Percentiles rank a stretch among this genome's conserved stretches.
phyloP scores from a whole-genome alignment of 2,329 filamentous ascomycete genomes.

The Akanthomyces uredinophilus region DNA sequence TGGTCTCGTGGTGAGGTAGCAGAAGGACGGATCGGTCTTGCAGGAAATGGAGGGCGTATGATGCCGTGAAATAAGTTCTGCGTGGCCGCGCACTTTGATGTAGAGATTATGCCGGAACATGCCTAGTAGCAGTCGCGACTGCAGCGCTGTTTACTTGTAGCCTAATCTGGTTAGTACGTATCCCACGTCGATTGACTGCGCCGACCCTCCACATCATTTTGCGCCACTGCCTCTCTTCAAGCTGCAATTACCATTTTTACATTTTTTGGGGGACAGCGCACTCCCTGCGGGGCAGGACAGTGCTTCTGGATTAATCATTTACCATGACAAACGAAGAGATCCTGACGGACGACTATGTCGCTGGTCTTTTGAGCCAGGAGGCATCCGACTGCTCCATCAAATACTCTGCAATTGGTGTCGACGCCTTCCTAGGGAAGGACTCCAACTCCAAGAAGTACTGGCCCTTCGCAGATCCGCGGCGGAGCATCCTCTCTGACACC shows the following conservation, averaged over 20 bases:
- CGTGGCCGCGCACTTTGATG: not conserved
- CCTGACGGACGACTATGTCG: slow-evolving; percentile 73
- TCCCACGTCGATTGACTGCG: not conserved
- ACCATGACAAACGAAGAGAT: slow-evolving; percentile 43
- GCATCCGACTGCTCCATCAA: slow-evolving; percentile 67
- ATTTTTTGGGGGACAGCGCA: not conserved
- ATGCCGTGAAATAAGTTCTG: not conserved
- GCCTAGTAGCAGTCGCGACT: not conserved
- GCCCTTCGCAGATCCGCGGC: slow-evolving; percentile 2
- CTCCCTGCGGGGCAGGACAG: not conserved
- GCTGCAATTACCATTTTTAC: not conserved
- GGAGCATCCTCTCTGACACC: slow-evolving; percentile 19
- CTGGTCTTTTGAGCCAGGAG: slow-evolving; percentile 72
- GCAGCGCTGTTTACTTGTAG: slow-evolving; percentile 35
- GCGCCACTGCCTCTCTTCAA: not conserved
- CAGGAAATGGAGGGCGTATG: not conserved
- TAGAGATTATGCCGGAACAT: not conserved
- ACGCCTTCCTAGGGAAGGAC: slow-evolving; percentile 47
- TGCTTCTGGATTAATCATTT: not conserved
- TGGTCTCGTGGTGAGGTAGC: not conserved
- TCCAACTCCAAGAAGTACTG: slow-evolving; percentile 46
- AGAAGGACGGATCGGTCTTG: not conserved
- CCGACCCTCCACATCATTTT: not conserved
- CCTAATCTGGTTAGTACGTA: slow-evolving; percentile 25
- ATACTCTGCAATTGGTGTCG: slow-evolving; percentile 69